Conservation (phyloP, 2,329 filamentous ascomycete species). For the Pyrenophora graminea region DNA sequence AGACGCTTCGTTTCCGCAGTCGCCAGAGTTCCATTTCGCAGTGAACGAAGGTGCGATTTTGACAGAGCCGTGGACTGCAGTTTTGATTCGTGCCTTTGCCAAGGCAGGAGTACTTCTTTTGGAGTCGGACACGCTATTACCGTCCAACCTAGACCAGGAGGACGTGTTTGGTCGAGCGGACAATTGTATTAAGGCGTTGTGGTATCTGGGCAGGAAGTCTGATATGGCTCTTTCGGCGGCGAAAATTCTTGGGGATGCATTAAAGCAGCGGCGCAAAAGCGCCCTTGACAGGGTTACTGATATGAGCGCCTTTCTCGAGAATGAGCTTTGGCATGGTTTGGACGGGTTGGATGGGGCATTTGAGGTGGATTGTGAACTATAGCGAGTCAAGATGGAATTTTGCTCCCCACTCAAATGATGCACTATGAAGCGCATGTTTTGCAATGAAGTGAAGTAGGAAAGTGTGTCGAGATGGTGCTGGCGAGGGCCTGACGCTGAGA, state of each 20-base stretch:
- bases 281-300: slow-evolving; percentile 28
- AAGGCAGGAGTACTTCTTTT: slow-evolving; percentile 53
- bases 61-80: slow-evolving; percentile 64
- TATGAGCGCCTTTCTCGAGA: slow-evolving; percentile 30
- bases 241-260: slow-evolving; percentile 42
- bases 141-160: slow-evolving; percentile 16
- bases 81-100: slow-evolving; percentile 59
- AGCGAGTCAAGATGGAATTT: slow-evolving; percentile 7
- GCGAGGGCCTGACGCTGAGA: too few species aligned
- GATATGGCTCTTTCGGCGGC: slow-evolving; percentile 55
- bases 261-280: slow-evolving; percentile 34
- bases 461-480: not conserved
- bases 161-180: slow-evolving; percentile 49
- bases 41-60: slow-evolving; percentile 61
- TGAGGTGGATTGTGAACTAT: slow-evolving; percentile 24
- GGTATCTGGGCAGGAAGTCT: slow-evolving; percentile 61
- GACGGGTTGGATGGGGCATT: slow-evolving; percentile 26
- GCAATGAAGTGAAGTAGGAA: not conserved
- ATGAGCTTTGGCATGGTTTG: slow-evolving; percentile 34
- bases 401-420: not conserved
- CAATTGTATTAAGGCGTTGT: slow-evolving; percentile 58
- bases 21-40: slow-evolving; percentile 57
- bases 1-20: slow-evolving; percentile 34
- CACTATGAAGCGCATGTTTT: too few species aligned
- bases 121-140: slow-evolving; percentile 34